Percentiles rank a stretch among this genome's conserved stretches.
phyloP scores from a whole-genome alignment of 805 yeast species.

The Kodamaea leandrae region DNA sequence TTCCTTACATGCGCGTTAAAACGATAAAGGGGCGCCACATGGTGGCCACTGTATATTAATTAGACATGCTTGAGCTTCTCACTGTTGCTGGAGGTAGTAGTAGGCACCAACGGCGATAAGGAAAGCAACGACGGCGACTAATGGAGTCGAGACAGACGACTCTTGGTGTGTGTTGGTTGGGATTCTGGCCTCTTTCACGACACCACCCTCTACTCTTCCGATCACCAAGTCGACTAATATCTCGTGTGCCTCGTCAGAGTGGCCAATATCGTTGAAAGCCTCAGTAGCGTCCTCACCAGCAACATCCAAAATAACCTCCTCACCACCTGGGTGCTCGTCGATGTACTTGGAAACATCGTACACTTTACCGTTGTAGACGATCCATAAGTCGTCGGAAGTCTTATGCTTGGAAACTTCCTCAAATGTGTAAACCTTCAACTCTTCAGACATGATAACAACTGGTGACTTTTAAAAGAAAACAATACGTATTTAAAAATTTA shows the following conservation, averaged over 20 bases:
- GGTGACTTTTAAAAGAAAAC: neutral
- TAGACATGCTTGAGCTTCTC: neutral
- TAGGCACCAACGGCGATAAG: conserved; percentile 44
- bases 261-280: conserved; percentile 78
- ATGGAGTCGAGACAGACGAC: conserved; percentile 22
- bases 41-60: neutral
- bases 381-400: conserved; percentile 41
- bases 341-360: conserved; percentile 42
- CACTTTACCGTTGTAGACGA: conserved; percentile 43
- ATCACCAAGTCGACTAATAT: conserved; percentile 63
- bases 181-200: conserved; percentile 28
- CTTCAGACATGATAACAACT: conserved; percentile 10
- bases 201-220: conserved; percentile 75
- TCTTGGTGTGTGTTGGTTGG: conserved; percentile 16
- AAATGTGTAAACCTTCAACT: conserved; percentile 49
- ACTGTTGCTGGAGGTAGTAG: conserved; percentile 28
- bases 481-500: conserved; percentile 1
- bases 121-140: conserved; percentile 35
- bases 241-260: conserved; percentile 92
- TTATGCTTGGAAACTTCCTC: conserved; percentile 48
- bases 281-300: conserved; percentile 47
- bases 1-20: too few relatives aligned
- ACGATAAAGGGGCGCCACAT: too few relatives aligned
- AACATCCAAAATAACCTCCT: conserved; percentile 43
- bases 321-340: conserved; percentile 50